A percentile compares a stretch with the other conserved stretches of the same genome.
These are phyloP conservation scores for Cutaneotrichosporon arboriforme DNA, from an alignment of 1,284 basidiomycete genomes.

Conservation along the genomic window DNA sequence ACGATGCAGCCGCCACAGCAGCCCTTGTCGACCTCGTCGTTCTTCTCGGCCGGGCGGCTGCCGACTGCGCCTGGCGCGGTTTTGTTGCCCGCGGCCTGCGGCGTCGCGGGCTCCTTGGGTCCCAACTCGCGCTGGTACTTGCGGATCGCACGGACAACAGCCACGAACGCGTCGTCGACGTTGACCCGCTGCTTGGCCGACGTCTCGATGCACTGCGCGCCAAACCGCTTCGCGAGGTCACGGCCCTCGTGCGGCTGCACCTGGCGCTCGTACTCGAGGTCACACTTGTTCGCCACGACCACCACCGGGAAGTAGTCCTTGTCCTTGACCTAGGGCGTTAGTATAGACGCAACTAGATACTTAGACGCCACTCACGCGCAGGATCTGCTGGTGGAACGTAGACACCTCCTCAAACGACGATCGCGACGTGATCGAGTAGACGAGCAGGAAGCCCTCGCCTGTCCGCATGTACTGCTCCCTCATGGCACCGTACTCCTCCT, in stretches of 20 bases:
- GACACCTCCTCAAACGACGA: conserved; percentile 95
- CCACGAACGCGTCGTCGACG: conserved; percentile 97
- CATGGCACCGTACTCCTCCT: conserved; percentile 86
- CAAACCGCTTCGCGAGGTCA: conserved; percentile 92
- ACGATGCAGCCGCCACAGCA: conserved; percentile 72
- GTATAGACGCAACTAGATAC: too few relatives aligned
- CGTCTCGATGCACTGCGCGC: conserved; percentile 96
- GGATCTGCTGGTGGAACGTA: conserved; percentile 93
- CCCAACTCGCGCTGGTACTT: conserved; percentile 75
- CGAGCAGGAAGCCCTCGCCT: conserved; percentile 96
- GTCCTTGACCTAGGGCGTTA: conserved; percentile 66
- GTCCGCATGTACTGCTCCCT: conserved; percentile 49
- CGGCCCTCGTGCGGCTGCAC: conserved; percentile 98
- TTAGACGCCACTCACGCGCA: conserved; percentile 40
- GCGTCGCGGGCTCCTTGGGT: conserved; percentile 29
- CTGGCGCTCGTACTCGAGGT: conserved; percentile 95
- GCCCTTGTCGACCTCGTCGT: conserved; percentile 52
- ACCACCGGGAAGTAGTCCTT: conserved; percentile 97
- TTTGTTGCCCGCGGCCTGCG: conserved; percentile 51
- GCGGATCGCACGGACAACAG: conserved; percentile 93
- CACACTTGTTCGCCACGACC: conserved; percentile 98
- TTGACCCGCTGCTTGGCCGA: conserved; percentile 98
- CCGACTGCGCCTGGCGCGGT: conserved; percentile 55
- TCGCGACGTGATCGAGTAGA: conserved; percentile 89
- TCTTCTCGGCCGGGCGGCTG: conserved; percentile 45